Percentiles rank a stretch among this genome's conserved stretches.
phyloP scores from a whole-genome alignment of 148 eudicot genomes.

The Pouteria glomerata region DNA sequence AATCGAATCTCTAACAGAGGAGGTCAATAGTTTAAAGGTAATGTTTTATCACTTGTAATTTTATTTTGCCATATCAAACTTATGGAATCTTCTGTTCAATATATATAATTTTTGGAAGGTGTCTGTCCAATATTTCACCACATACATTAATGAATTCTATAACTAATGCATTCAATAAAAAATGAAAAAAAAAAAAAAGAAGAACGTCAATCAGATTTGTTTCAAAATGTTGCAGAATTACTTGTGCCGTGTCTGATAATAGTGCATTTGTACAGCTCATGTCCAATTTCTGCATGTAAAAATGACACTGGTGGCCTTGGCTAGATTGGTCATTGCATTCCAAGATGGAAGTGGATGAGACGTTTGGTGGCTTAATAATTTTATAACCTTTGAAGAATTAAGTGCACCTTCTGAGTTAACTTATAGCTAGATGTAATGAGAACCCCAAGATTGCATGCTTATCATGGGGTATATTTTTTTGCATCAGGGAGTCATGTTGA shows the following conservation, averaged over 20 bases:
- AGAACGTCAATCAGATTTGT: neutral
- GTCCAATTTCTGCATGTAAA: neutral
- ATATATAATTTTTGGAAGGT: too few species aligned
- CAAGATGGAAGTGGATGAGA: neutral
- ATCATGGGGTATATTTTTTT: neutral
- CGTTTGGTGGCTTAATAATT: neutral
- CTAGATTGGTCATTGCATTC: neutral
- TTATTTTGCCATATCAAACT: neutral
- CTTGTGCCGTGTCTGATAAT: too few species aligned
- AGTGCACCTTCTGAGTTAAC: neutral
- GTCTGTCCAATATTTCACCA: neutral
- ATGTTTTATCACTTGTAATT: neutral
- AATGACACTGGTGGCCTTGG: neutral
- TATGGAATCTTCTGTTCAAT: neutral
- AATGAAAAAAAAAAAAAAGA: neutral
- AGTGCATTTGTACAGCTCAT: neutral
- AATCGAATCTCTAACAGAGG: conserved; percentile 53
- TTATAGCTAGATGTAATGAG: neutral
- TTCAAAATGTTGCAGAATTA: neutral
- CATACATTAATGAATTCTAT: neutral
- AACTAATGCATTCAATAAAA: neutral
- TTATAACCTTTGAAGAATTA: neutral
- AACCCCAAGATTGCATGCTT: neutral
- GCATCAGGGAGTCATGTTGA: neutral
- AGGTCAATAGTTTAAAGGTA: conserved; percentile 71